Evolutionary conservation across 129 eudicot genomes (phyloP), one percentile per base, ranked within the genome.

Genomic region (Lonicera japonica): DNA sequence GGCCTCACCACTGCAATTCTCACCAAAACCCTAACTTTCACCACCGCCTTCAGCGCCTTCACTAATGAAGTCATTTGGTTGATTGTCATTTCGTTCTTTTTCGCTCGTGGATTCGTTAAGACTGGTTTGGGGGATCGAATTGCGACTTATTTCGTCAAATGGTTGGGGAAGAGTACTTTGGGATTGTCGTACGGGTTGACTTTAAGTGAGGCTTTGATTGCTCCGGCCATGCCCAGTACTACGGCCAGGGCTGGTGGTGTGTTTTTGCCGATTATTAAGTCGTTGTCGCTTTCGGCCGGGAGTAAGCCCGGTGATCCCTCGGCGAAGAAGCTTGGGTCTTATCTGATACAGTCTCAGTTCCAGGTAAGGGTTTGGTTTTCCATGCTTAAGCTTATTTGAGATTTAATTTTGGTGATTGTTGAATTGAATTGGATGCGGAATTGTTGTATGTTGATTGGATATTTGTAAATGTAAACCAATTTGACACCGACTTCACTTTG

Each of bases 211-310:
- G 90, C 90, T 3, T 68, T 91, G 71, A 86, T 91, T 68, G 95
- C 95, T 45, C 97, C 97, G 70, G 97, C 95, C 25, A 91, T 91
- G 97, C 97, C 95, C 2, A 86, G 95, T 54, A 86, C 97, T 19
- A 91, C 97, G 1, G 97, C 95, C 1, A 82, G 97, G 58, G 97
- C 95, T 8, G 97, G 97, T 34, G 95, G 97, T 7, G 92, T 90
- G 45, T 91, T 91, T 65, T 75, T 91, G 80, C 97, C 95, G 0
- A 91, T 91, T 69, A 90, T 90, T 21, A 86, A 87, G 78, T 91
- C 95, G 5, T 72, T 87, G 46, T 75, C 95, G 0, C 56, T 73
- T 10, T 79, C 95, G 1, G 89, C 86, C 0, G 95, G 95, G 60
- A 91, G 97, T 75, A 67, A 77, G 69, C 94, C 94, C 0, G 77